phyloP scores from a whole-genome alignment of 2,329 filamentous ascomycete genomes.

The Colletotrichum sp. region DNA sequence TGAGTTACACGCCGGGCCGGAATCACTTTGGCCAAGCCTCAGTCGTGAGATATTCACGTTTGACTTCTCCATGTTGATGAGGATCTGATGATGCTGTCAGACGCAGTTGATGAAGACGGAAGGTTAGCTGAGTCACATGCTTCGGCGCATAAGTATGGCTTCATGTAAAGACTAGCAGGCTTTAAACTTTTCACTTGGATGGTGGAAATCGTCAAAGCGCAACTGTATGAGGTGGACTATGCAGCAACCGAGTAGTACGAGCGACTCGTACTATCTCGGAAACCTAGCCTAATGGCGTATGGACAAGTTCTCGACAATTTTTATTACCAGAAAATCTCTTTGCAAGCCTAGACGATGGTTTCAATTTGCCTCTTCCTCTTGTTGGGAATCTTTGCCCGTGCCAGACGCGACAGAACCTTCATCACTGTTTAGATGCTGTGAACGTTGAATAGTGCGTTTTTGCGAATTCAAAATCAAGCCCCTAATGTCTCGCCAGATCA shows the following conservation, averaged over 20 bases:
- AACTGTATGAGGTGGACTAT: not conserved
- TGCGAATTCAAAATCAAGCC: no score
- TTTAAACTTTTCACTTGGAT: not conserved
- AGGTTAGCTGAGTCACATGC: not conserved
- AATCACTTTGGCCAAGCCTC: no score
- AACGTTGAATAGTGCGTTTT: no score
- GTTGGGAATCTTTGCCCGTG: no score
- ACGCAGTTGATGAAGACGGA: not conserved
- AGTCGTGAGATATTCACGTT: not conserved
- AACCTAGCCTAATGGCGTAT: not conserved
- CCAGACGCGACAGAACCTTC: no score
- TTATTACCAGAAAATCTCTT: no score
- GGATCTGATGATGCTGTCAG: not conserved
- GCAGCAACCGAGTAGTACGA: not conserved
- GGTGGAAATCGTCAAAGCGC: not conserved
- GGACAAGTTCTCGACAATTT: not conserved
- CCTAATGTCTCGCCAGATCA: no score
- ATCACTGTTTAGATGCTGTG: no score
- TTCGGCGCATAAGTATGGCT: not conserved
- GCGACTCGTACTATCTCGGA: not conserved
- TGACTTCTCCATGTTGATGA: not conserved
- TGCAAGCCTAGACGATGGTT: no score
- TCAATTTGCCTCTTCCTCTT: no score
- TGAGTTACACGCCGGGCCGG: not conserved
- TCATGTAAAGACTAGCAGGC: not conserved